Base-by-base conservation (phyloP, 1,139 yeast species). In the Debaryomycetaceae sp. region DNA sequence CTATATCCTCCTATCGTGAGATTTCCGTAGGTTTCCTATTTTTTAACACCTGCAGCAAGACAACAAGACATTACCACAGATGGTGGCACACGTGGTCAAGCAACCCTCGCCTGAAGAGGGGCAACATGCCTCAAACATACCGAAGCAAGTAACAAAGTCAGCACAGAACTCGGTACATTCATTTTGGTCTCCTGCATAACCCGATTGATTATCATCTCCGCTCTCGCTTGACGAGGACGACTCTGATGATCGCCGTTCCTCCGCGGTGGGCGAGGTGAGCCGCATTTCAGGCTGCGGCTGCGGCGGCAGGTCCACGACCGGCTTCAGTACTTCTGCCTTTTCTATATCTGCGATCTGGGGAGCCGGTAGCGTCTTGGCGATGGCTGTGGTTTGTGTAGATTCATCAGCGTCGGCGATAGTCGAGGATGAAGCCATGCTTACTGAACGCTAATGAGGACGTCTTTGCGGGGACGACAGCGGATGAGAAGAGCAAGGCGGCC, bases 91-190 rank as follows among this genome's bases (percentile, higher is more conserved):
- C 11, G 58, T 45, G 20, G 66, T 55, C 31, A 65, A 38, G 38
- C 60, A 66, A 11, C 74, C 72, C 30, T 65, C 71, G 3, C 66
- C 65, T 20, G 49, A 51, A 24, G 58, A 42, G 8, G 74, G 73
- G 41, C 70, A 65, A 44, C 70, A 66, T 4, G 54, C 45, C 30
- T 62, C 66, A 29, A 59, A 57, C 31, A 64, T 47, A 1, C 74
- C 73, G 35, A 66, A 67, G 40, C 74, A 67, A 10, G 58, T 39
- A 34, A 51, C 49, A 30, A 48, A 51, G 35, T 65, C 72, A 29
- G 61, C 43, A 39, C 70, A 65, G 38, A 66, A 66, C 39, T 65
- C 72, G 4, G 67, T 48, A 41, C 74, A 67, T 38, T 67, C 72
- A 40, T 64, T 63, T 19, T 45, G 30, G 10, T 61, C 58, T 32